These are phyloP conservation scores for Phytophthora citricola DNA, from an alignment of 352 stramenopile genomes.

Conservation along the genomic window DNA sequence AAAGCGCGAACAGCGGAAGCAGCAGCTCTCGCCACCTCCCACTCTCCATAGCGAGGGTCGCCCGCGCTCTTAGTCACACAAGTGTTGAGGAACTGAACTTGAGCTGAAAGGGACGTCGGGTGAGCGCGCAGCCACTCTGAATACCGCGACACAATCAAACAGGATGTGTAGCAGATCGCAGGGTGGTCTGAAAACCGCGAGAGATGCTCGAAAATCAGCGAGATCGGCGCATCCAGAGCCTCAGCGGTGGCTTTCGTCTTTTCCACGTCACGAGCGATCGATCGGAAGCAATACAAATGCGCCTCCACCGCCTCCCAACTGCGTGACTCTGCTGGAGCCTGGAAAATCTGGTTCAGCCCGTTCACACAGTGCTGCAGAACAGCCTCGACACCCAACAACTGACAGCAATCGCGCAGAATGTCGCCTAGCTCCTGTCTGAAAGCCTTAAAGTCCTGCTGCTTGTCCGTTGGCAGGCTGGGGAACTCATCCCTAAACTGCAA, in stretches of 20 bases:
- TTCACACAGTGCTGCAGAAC: constrained; percentile 83
- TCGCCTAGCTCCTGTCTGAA: constrained; percentile 85
- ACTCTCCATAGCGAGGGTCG: constrained; percentile 59
- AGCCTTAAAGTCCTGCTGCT: constrained; percentile 83
- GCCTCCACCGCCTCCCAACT: constrained; percentile 84
- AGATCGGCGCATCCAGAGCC: constrained; percentile 49
- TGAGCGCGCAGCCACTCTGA: constrained; percentile 71
- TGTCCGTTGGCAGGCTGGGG: constrained; percentile 62
- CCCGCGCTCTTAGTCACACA: constrained; percentile 67
- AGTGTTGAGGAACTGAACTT: constrained; percentile 77
- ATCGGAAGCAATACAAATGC: constrained; percentile 85
- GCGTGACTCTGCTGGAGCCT: constrained; percentile 46
- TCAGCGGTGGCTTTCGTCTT: constrained; percentile 30
- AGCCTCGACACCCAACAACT: constrained; percentile 71
- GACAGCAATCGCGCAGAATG: constrained; percentile 81
- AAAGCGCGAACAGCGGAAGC: constrained; percentile 75
- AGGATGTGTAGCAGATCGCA: constrained; percentile 87
- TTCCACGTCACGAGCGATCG: constrained; percentile 86
- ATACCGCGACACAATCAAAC: constrained; percentile 86
- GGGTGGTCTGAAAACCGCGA: constrained; percentile 77
- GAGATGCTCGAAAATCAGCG: constrained; percentile 82
- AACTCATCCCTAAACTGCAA: constrained; percentile 83
- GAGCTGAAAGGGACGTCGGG: constrained; percentile 49
- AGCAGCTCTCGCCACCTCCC: constrained; percentile 80
- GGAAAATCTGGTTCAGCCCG: constrained; percentile 73